phyloP scores from a whole-genome alignment of 805 yeast genomes.

The Wickerhamiella musiphila region DNA sequence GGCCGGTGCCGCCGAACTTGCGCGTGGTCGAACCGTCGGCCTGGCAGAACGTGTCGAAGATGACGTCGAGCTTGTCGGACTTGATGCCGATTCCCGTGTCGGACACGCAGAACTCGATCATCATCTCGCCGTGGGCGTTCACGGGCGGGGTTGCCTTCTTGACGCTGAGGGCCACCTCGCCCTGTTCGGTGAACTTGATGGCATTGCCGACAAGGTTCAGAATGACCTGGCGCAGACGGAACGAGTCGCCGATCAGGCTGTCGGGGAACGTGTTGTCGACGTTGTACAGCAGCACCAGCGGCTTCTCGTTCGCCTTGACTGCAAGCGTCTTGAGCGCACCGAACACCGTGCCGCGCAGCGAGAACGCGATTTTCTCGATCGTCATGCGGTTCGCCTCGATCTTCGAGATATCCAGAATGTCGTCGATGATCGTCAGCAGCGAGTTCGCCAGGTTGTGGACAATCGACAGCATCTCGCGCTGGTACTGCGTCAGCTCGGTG shows the following conservation, averaged over 20 bases:
- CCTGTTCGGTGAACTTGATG: slow-evolving; percentile 68
- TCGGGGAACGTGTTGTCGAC: slow-evolving; percentile 82
- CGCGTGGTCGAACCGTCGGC: slow-evolving; percentile 90
- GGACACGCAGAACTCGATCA: slow-evolving; percentile 69
- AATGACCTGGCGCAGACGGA: slow-evolving; percentile 73
- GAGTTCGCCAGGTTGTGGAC: slow-evolving; percentile 81
- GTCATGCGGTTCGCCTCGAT: slow-evolving; percentile 91
- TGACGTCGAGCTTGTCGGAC: slow-evolving; percentile 65
- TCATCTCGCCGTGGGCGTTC: slow-evolving; percentile 28
- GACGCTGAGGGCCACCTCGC: slow-evolving; percentile 64
- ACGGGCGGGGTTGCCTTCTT: slow-evolving; percentile 32
- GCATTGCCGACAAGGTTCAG: slow-evolving; percentile 80
- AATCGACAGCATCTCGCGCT: slow-evolving; percentile 77
- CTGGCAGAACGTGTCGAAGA: slow-evolving; percentile 80
- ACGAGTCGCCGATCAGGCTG: slow-evolving; percentile 72
- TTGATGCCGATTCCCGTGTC: slow-evolving; percentile 88
- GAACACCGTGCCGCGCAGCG: slow-evolving; percentile 71
- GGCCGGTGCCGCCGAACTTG: slow-evolving; percentile 85
- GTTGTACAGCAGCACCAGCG: slow-evolving; percentile 59
- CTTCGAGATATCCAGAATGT: slow-evolving; percentile 79
- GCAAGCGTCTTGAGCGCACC: slow-evolving; percentile 82
- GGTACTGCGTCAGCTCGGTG: slow-evolving; percentile 78
- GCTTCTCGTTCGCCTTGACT: slow-evolving; percentile 77
- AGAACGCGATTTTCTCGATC: slow-evolving; percentile 74
- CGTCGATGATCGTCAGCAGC: slow-evolving; percentile 71